phyloP scores from a whole-genome alignment of 2,329 filamentous ascomycete genomes.

The Pestalotiopsis sp. region DNA sequence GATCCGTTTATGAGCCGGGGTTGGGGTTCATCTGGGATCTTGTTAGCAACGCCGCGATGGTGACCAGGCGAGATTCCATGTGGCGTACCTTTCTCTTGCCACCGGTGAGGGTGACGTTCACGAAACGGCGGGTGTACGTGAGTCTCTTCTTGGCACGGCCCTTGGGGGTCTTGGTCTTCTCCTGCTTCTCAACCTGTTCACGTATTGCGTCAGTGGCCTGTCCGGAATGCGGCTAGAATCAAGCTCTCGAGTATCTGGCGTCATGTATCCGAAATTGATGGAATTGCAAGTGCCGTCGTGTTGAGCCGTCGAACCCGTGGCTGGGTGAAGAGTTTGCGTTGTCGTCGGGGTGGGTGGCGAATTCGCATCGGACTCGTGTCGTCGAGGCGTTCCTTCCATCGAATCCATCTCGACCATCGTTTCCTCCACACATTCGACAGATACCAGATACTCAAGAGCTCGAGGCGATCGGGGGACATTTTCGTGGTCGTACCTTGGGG shows the following conservation, averaged over 20 bases:
- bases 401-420: background rate
- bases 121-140: conserved; percentile 95
- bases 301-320: background rate
- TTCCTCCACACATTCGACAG: background rate
- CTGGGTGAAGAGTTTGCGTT: background rate
- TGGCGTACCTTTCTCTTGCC: conserved; percentile 94
- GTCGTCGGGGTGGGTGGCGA: background rate
- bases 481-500: conserved; percentile 70
- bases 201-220: conserved; percentile 7
- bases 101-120: conserved; percentile 95
- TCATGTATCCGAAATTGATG: background rate
- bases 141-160: conserved; percentile 97
- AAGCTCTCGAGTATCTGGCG: background rate
- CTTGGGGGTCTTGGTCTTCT: conserved; percentile 98
- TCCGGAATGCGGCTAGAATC: background rate
- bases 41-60: conserved; percentile 17
- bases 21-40: conserved; percentile 43
- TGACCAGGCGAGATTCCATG: background rate
- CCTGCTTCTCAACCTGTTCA: conserved; percentile 42
- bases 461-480: background rate
- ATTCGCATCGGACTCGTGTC: background rate
- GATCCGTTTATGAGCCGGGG: conserved; percentile 37
- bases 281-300: background rate
- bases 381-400: background rate
- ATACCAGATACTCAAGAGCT: conserved; percentile 4